Conservation (phyloP, 2,329 filamentous ascomycete species). For the Aureobasidium mangrovei region DNA sequence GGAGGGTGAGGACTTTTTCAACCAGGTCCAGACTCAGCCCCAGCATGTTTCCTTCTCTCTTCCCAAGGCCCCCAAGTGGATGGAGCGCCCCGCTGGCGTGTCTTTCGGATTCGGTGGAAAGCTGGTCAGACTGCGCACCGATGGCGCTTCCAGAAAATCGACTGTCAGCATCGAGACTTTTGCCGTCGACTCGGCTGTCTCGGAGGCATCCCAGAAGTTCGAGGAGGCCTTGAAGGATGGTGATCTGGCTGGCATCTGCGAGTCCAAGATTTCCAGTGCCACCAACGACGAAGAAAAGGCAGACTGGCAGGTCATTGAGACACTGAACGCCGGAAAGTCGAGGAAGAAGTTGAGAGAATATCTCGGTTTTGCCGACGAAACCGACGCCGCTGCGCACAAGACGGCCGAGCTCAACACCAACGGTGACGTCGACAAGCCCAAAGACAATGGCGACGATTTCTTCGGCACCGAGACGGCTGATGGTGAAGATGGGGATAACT, state of each 20-base stretch:
- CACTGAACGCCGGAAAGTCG: conserved; percentile 75
- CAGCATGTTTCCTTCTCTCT: conserved; percentile 86
- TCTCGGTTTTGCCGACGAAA: conserved; percentile 67
- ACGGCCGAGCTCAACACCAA: conserved; percentile 31
- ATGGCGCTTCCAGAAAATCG: conserved; percentile 54
- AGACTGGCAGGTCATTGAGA: conserved; percentile 92
- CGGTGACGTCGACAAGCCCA: conserved; percentile 45
- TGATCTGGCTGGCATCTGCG: conserved; percentile 69
- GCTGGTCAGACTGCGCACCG: conserved; percentile 66
- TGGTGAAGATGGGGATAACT: conserved; percentile 64
- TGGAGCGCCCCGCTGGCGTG: conserved; percentile 73
- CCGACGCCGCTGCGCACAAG: conserved; percentile 39
- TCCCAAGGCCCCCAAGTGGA: conserved; percentile 78
- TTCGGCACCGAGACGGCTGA: conserved; percentile 59
- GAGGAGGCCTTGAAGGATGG: conserved; percentile 72
- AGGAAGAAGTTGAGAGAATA: conserved; percentile 79
- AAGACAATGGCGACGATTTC: conserved; percentile 42
- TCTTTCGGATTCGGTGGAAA: conserved; percentile 96
- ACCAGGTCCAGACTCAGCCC: conserved; percentile 81
- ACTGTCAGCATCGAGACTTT: conserved; percentile 81
- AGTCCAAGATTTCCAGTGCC: conserved; percentile 64
- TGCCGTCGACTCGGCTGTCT: conserved; percentile 75
- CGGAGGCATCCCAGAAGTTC: conserved; percentile 76
- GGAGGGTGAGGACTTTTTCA: conserved; percentile 94
- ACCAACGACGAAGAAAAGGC: conserved; percentile 85